Percentiles rank a stretch among this genome's conserved stretches.
These are phyloP conservation scores for Cyamopsis tetragonoloba DNA, from an alignment of 306 rosid species.

Conservation along the genomic window DNA sequence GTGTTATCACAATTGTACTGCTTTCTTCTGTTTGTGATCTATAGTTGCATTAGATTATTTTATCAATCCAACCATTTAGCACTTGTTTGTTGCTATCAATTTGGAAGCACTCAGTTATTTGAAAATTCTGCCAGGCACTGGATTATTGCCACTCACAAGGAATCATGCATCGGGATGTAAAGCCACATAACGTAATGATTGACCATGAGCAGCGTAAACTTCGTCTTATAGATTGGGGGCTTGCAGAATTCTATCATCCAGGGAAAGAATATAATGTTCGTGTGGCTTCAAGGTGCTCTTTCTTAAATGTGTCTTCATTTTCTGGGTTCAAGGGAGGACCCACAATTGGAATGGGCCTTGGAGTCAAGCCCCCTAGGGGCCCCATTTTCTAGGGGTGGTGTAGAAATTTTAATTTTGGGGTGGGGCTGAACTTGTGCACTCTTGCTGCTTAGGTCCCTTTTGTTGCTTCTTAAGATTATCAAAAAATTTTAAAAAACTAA, in stretches of 20 bases:
- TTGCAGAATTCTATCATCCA: conserved; percentile 58
- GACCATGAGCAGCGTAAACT: conserved; percentile 62
- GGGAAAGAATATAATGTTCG: conserved; percentile 56
- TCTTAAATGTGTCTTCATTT: neutral
- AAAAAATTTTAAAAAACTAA: no score
- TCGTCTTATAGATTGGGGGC: conserved; percentile 57
- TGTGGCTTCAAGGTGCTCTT: conserved; percentile 51
- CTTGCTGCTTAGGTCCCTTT: no score
- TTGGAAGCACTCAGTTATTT: conserved; percentile 7
- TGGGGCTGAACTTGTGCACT: neutral
- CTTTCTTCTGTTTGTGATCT: neutral
- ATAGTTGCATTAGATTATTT: conserved; percentile 2
- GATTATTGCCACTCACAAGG: conserved; percentile 66
- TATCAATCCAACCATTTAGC: neutral
- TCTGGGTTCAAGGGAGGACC: neutral
- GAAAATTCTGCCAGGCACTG: conserved; percentile 37
- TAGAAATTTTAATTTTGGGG: no score
- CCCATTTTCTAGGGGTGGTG: neutral
- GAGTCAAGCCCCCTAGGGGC: neutral
- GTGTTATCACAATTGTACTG: neutral
- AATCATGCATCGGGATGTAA: conserved; percentile 63
- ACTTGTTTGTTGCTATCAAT: conserved; percentile 1
- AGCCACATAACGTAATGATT: conserved; percentile 63
- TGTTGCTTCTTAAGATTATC: neutral
- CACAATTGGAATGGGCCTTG: neutral